Evolutionary conservation across 257 asterid genomes (phyloP).

Genomic region (Forsythia suspensa): DNA sequence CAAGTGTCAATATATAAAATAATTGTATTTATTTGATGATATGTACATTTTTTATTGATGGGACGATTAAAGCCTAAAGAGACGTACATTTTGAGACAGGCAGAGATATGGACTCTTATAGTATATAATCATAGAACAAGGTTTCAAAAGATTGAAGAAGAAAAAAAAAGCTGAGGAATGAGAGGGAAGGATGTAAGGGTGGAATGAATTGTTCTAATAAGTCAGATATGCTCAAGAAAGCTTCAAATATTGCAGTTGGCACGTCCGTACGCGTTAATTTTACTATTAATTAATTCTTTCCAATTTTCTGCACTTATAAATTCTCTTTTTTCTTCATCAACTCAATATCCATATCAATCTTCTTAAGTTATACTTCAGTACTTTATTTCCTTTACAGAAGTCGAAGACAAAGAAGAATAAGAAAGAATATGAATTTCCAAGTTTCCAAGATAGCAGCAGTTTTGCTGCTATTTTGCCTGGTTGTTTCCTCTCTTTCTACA

Average conservation of each 20-base stretch:
- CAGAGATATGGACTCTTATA: no score
- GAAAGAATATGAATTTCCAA: neutral
- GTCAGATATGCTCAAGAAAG: neutral
- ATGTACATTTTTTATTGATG: no score
- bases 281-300: neutral
- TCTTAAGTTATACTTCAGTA: neutral
- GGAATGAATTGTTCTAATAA: neutral
- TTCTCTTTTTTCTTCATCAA: neutral
- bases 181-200: neutral
- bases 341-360: neutral
- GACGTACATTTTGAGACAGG: no score
- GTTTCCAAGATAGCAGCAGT: neutral
- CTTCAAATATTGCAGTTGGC: neutral
- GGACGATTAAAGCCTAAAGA: no score
- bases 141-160: neutral
- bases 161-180: neutral
- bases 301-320: neutral
- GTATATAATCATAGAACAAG: no score
- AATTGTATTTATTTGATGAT: no score
- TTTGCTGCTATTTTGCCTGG: constrained; percentile 11
- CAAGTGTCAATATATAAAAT: no score
- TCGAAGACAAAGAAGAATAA: no score
- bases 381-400: neutral
- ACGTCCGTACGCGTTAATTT: neutral
- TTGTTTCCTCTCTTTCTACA: neutral